Evolutionary conservation across 2,329 filamentous ascomycete genomes (phyloP).

Genomic region (Diaporthe citrichinensis): DNA sequence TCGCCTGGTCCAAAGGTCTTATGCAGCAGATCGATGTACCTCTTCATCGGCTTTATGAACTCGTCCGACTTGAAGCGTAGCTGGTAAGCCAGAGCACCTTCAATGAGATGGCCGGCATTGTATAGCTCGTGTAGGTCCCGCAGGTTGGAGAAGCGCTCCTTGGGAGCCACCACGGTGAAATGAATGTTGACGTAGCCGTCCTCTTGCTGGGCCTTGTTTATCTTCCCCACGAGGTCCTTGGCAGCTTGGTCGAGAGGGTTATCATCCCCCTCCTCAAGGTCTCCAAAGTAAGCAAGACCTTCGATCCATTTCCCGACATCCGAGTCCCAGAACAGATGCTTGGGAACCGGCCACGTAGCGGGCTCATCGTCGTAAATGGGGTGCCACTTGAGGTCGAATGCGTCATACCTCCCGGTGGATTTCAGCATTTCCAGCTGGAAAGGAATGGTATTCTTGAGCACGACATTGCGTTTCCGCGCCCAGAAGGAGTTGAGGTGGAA

Average conservation of each 20-base stretch:
- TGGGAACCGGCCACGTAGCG: constrained; percentile 45
- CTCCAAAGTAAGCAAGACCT: constrained; percentile 67
- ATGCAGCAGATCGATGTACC: constrained; percentile 67
- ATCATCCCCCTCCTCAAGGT: constrained; percentile 57
- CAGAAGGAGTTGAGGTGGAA: constrained; percentile 37
- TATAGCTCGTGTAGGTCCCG: constrained; percentile 75
- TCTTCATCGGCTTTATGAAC: constrained; percentile 66
- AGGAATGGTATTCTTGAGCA: constrained; percentile 35
- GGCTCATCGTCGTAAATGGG: constrained; percentile 64
- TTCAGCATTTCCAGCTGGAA: constrained; percentile 40
- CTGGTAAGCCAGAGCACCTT: constrained; percentile 70
- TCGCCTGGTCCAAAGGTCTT: constrained; percentile 64
- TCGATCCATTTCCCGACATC: constrained; percentile 74
- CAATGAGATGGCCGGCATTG: constrained; percentile 73
- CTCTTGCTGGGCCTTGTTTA: constrained; percentile 66
- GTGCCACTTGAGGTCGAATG: constrained; percentile 70
- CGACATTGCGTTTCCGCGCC: constrained; percentile 38
- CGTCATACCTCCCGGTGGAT: constrained; percentile 67
- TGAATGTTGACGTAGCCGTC: constrained; percentile 76
- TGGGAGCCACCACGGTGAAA: constrained; percentile 70
- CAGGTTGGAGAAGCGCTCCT: constrained; percentile 69
- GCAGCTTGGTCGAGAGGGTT: constrained; percentile 63
- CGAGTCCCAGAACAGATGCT: constrained; percentile 68
- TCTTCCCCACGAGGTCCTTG: constrained; percentile 69
- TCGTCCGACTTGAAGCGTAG: constrained; percentile 64